A percentile compares a stretch with the other conserved stretches of the same genome.
These are phyloP conservation scores for Pseudonitzschia multistriata DNA, from an alignment of 108 stramenopile species.

Conservation along the genomic window DNA sequence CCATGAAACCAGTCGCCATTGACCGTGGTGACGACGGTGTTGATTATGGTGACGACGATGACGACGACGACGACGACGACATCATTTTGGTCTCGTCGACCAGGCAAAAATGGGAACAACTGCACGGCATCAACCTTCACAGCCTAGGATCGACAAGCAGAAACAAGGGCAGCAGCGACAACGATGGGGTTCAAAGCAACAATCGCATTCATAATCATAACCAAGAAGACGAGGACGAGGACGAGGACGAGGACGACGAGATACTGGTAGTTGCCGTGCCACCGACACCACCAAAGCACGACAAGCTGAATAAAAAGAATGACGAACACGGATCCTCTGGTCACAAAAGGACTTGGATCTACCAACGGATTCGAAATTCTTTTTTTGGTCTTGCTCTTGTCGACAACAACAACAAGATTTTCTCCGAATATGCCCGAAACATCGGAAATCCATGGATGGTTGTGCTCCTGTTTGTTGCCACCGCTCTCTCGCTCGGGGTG, in stretches of 20 bases:
- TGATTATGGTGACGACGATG: not conserved
- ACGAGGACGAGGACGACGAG: constrained; percentile 10
- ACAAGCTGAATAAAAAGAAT: no score
- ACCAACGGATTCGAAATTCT: not conserved
- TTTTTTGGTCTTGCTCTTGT: not conserved
- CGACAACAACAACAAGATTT: no score
- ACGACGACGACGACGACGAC: constrained; percentile 15
- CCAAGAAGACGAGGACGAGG: not conserved
- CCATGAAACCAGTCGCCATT: not conserved
- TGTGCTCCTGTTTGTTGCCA: not conserved
- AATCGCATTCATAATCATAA: not conserved
- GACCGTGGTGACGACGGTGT: not conserved
- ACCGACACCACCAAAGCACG: not conserved
- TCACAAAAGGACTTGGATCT: not conserved
- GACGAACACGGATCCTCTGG: not conserved
- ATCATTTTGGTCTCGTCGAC: constrained; percentile 17
- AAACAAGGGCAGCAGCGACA: not conserved
- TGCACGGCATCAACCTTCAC: constrained; percentile 8
- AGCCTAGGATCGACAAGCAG: not conserved
- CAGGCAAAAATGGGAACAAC: constrained; percentile 5
- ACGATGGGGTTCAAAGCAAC: not conserved
- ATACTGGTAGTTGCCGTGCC: constrained; percentile 3
- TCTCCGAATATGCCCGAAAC: no score
- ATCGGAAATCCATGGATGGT: no score
- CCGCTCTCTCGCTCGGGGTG: not conserved